A percentile compares a stretch with the other conserved stretches of the same genome.
These are phyloP conservation scores for Scenedesmus sp. DNA, from an alignment of 163 green algal species.

Conservation along the genomic window DNA sequence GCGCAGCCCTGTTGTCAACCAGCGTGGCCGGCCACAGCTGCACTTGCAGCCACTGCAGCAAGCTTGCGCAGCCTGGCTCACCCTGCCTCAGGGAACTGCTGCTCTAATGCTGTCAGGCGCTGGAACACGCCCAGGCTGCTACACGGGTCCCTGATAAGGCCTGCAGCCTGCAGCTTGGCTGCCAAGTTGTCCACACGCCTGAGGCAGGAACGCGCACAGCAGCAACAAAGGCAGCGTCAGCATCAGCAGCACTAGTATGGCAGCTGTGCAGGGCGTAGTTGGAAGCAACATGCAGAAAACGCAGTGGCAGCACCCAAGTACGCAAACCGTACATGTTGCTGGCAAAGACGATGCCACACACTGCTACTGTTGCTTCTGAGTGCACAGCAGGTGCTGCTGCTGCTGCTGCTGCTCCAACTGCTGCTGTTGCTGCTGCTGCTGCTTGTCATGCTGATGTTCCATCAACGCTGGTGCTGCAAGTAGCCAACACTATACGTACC, in stretches of 20 bases:
- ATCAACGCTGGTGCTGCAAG: background rate
- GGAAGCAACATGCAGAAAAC: background rate
- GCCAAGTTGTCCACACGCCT: constrained; percentile 30
- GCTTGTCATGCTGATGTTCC: background rate
- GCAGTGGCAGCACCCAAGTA: constrained; percentile 5
- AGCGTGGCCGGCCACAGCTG: background rate
- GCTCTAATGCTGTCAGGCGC: constrained; percentile 27
- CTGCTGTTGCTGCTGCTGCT: background rate
- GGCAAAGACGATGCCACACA: too few species aligned
- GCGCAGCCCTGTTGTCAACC: background rate
- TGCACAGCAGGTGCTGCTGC: too few species aligned
- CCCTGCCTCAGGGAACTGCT: constrained; percentile 31
- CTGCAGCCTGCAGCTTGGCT: background rate
- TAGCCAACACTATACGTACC: background rate
- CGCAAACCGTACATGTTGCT: too few species aligned
- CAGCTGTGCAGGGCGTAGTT: background rate
- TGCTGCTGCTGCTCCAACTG: background rate
- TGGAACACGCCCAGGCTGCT: constrained; percentile 5
- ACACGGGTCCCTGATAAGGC: background rate
- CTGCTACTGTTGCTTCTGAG: too few species aligned
- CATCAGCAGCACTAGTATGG: background rate
- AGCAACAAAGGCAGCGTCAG: background rate
- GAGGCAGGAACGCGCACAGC: too few species aligned
- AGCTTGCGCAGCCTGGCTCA: background rate
- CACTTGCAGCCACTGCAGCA: background rate